Base-by-base conservation (phyloP, 257 asterid species). In the Rauvolfia tetraphylla region DNA sequence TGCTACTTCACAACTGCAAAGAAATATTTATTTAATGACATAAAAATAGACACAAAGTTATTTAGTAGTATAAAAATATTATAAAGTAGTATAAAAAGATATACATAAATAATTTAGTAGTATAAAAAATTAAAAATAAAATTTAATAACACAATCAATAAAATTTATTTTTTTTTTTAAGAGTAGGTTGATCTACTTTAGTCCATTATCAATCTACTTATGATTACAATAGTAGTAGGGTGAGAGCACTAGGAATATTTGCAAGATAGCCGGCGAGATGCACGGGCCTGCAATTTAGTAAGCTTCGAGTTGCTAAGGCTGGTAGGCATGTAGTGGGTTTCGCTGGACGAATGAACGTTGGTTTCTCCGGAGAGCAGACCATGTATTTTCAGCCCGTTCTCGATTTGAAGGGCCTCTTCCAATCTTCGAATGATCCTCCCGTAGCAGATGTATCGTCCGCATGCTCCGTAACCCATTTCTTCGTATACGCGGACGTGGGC, bases 381-480 rank as follows among this genome's bases (percentile, higher is more conserved):
- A 49, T 48, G 63, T 78, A 75, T 71, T 67, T 79, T 79, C 75
- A 83, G 57, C 20, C 74, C 48, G 33, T 63, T 77, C 74, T 80
- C 86, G 1, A 83, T 65, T 66, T 67, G 80, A 51, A 75, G 34
- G 23, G 80, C 82, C 2, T 83, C 84, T 44, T 83, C 84, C 39
- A 62, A 10, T 68, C 79, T 73, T 31, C 53, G 75, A 9, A 83
- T 29, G 20, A 77, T 59, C 68, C 73, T 76, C 56, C 81, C 84
- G 15, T 68, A 76, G 76, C 84, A 80, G 31, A 83, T 69, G 39
- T 83, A 83, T 53, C 86, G 44, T 31, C 86, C 86, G 22, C 70
- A 68, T 2, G 80, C 83, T 70, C 85, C 85, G 13, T 78, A 78
- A 66, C 63, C 85, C 85, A 82, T 82, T 4, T 82, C 85, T 63